Evolutionary conservation across 148 eudicot genomes (phyloP).

Genomic region (Diospyros kaki): DNA sequence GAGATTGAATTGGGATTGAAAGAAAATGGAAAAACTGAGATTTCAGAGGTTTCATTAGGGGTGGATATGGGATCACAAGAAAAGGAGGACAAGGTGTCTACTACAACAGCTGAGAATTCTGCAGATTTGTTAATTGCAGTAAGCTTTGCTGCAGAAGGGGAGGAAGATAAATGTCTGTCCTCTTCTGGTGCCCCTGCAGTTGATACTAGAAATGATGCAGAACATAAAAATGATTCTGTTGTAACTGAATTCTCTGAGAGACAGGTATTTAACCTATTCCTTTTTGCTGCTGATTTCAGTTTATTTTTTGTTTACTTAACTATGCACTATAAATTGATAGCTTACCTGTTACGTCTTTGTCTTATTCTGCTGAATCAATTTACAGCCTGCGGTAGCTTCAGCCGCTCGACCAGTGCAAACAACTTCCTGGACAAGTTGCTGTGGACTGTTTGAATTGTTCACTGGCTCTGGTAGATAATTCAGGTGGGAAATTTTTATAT

Average conservation of each 20-base stretch:
- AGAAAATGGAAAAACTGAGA: constrained; percentile 17
- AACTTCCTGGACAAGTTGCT: constrained; percentile 66
- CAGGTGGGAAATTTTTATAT: constrained; percentile 29
- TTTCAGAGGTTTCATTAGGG: constrained; percentile 9
- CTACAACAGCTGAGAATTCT: neutral
- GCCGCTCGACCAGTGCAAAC: constrained; percentile 43
- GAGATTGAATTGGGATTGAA: constrained; percentile 8
- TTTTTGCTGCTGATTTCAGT: neutral
- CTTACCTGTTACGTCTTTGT: neutral
- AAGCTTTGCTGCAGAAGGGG: constrained; percentile 13
- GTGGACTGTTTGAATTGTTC: constrained; percentile 76
- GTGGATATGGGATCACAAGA: constrained; percentile 13
- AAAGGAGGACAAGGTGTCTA: constrained; percentile 5
- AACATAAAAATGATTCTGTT: constrained; percentile 29
- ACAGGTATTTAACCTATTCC: constrained; percentile 31
- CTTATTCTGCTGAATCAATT: constrained; percentile 13
- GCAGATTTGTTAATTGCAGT: constrained; percentile 5
- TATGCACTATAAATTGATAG: neutral
- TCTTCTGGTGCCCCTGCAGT: constrained; percentile 23
- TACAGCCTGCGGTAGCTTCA: constrained; percentile 51
- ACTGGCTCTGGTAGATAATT: constrained; percentile 47
- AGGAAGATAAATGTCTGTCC: constrained; percentile 10
- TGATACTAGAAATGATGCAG: constrained; percentile 22
- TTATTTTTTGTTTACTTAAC: neutral
- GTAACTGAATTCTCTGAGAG: constrained; percentile 34